Evolutionary conservation across 2,329 filamentous ascomycete genomes (phyloP).

Genomic region (Akanthomyces uredinophilus): DNA sequence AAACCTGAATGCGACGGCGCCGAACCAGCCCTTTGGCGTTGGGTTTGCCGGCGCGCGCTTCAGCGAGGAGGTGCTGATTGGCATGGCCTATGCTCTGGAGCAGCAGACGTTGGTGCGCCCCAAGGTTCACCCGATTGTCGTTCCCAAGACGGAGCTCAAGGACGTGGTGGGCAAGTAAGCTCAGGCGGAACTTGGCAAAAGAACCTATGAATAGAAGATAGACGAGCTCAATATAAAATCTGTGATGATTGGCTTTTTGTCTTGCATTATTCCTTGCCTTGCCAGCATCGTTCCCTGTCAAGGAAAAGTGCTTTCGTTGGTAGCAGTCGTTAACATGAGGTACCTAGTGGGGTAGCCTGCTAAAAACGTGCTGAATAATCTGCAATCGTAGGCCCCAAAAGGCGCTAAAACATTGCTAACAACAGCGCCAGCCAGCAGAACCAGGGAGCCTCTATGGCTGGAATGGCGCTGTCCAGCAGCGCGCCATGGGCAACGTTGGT

Average conservation of each 20-base stretch:
- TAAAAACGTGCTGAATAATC: constrained; percentile 9
- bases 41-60: constrained; percentile 56
- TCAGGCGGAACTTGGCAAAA: neutral
- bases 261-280: no score
- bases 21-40: constrained; percentile 57
- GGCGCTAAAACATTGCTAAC: neutral
- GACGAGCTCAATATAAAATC: neutral
- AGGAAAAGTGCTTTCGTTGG: neutral
- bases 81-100: constrained; percentile 64
- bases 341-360: neutral
- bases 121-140: constrained; percentile 24
- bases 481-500: no score
- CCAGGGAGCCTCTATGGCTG: neutral
- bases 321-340: neutral
- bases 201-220: neutral
- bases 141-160: constrained; percentile 28
- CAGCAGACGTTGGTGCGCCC: constrained; percentile 41
- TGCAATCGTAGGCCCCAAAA: neutral
- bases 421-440: neutral
- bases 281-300: no score
- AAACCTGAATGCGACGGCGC: constrained; percentile 46
- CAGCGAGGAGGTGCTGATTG: constrained; percentile 56
- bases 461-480: neutral
- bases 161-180: constrained; percentile 20
- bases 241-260: neutral